Percentiles rank a stretch among this genome's conserved stretches.
These are phyloP conservation scores for Psilocybe azurescens DNA, from an alignment of 768 basidiomycete species.

Conservation along the genomic window DNA sequence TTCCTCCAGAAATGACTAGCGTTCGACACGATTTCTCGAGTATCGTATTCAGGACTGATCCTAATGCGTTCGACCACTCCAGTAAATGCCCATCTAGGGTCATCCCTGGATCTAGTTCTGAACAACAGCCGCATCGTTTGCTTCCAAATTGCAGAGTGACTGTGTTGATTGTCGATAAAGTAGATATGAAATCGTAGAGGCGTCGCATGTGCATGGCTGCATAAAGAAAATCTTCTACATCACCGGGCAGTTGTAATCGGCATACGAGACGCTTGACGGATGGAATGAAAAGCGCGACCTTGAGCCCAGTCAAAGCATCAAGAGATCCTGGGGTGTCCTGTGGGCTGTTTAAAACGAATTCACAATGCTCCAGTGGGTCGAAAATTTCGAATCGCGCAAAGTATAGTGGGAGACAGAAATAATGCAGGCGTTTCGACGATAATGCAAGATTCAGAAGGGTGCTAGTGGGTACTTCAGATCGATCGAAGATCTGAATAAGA, in stretches of 20 bases:
- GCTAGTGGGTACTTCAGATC: constrained; percentile 14
- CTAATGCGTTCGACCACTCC: constrained; percentile 27
- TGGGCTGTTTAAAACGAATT: constrained; percentile 14
- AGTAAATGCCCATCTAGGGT: constrained; percentile 20
- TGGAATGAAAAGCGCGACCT: constrained; percentile 21
- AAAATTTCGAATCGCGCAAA: constrained; percentile 21
- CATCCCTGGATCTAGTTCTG: constrained; percentile 16
- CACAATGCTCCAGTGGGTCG: constrained; percentile 19
- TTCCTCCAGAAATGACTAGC: constrained; percentile 23
- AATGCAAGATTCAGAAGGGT: constrained; percentile 20
- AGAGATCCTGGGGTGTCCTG: constrained; percentile 10
- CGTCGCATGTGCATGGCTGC: constrained; percentile 20
- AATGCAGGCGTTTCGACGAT: constrained; percentile 23
- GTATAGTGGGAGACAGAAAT: constrained; percentile 22
- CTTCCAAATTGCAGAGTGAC: constrained; percentile 22
- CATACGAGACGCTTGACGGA: constrained; percentile 21
- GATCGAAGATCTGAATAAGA: constrained; percentile 25
- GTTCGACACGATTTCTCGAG: constrained; percentile 21
- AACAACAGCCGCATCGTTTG: constrained; percentile 26
- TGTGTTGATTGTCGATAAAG: constrained; percentile 14
- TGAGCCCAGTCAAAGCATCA: constrained; percentile 23
- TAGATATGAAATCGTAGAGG: constrained; percentile 15
- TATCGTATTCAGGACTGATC: constrained; percentile 21
- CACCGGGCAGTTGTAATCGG: constrained; percentile 19
- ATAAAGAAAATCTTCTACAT: constrained; percentile 18